These are phyloP conservation scores for Colletotrichum euphorbiae DNA, from an alignment of 2,329 filamentous ascomycete species.

Conservation along the genomic window DNA sequence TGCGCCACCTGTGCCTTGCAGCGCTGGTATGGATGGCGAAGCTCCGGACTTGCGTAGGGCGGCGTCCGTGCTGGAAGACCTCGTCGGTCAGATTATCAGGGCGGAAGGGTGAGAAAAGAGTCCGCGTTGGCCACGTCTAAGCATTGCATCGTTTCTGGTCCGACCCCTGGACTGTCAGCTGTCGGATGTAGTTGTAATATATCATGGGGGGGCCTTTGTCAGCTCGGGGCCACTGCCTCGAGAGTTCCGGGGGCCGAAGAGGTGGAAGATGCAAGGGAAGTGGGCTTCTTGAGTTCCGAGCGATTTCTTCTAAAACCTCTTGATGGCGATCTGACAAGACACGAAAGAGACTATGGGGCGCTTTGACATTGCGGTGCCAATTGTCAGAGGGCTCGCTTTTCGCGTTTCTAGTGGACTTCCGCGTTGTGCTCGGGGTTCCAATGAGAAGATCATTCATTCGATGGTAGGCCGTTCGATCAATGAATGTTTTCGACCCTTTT, in stretches of 20 bases:
- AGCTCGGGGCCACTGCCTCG: neutral
- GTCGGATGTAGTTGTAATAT: neutral
- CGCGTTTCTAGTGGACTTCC: neutral
- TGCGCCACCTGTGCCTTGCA: slow-evolving; percentile 39
- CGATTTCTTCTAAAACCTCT: neutral
- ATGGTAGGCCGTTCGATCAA: too few relatives aligned
- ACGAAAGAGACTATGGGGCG: neutral
- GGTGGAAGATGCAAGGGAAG: neutral
- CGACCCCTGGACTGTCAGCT: neutral
- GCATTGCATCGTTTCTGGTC: neutral
- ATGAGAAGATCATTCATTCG: too few relatives aligned
- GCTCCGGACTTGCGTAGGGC: slow-evolving; percentile 40
- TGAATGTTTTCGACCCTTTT: too few relatives aligned
- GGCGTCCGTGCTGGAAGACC: slow-evolving; percentile 28
- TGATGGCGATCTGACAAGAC: neutral
- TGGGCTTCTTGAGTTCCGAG: neutral
- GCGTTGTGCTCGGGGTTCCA: neutral
- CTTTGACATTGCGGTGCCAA: neutral
- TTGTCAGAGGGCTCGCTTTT: neutral
- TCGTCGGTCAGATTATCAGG: slow-evolving; percentile 30
- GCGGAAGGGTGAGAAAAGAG: slow-evolving; percentile 18
- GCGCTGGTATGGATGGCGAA: slow-evolving; percentile 43
- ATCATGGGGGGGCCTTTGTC: neutral
- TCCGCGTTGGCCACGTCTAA: slow-evolving; percentile 1
- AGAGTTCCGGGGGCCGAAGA: slow-evolving; percentile 3